These are phyloP conservation scores for Phanerochaete sordida DNA, from an alignment of 768 basidiomycete genomes.

Conservation along the genomic window DNA sequence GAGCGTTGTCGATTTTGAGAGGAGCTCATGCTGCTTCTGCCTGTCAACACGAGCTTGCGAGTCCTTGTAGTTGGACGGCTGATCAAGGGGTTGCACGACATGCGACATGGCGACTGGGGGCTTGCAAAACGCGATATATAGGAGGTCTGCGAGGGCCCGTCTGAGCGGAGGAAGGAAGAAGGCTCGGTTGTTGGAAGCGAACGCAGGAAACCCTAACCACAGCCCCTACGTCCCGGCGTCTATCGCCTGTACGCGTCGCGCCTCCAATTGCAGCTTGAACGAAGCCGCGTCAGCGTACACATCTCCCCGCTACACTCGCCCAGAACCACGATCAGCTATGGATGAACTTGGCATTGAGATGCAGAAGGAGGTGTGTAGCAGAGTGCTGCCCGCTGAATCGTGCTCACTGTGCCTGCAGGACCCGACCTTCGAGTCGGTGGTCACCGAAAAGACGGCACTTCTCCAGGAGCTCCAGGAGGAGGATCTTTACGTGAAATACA, in stretches of 20 bases:
- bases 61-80: slow-evolving; percentile 97
- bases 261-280: slow-evolving; percentile 15
- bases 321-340: slow-evolving; percentile 46
- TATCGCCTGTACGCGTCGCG: slow-evolving; percentile 29
- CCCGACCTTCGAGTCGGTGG: slow-evolving; percentile 83
- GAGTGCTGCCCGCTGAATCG: not conserved
- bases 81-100: slow-evolving; percentile 81
- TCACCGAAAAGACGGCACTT: slow-evolving; percentile 85
- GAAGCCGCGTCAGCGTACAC: slow-evolving; percentile 28
- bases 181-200: not conserved
- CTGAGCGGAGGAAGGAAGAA: not conserved
- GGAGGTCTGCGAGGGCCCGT: not conserved
- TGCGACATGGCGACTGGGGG: slow-evolving; percentile 63
- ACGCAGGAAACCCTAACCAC: slow-evolving; percentile 8
- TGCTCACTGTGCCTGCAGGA: slow-evolving; percentile 47
- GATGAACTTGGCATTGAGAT: slow-evolving; percentile 88
- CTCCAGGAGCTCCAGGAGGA: slow-evolving; percentile 83
- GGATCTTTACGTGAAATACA: slow-evolving; percentile 96
- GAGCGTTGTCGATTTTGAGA: slow-evolving; percentile 81
- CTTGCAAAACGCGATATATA: slow-evolving; percentile 4
- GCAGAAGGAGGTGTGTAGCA: slow-evolving; percentile 61
- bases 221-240: not conserved
- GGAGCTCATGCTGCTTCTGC: slow-evolving; percentile 73
- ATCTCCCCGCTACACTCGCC: slow-evolving; percentile 2
- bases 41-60: slow-evolving; percentile 82